Evolutionary conservation across 2,329 filamentous ascomycete species (phyloP).

Genomic region (Phaeophleospora eucalypticola): DNA sequence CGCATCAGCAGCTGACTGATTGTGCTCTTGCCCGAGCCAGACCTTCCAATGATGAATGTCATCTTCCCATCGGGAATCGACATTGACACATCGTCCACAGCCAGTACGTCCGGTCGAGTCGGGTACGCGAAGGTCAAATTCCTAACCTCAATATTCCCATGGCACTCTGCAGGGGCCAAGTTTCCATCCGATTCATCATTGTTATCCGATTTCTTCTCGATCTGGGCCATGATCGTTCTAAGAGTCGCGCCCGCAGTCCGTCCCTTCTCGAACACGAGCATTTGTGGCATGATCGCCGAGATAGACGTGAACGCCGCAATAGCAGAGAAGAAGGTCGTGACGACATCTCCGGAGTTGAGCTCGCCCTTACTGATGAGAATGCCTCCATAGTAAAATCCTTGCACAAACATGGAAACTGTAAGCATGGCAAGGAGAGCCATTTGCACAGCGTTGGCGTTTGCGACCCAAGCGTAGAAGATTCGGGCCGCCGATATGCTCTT

Average conservation of each 20-base stretch:
- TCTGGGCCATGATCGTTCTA: constrained; percentile 40
- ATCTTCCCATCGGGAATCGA: constrained; percentile 68
- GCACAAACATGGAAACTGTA: constrained; percentile 73
- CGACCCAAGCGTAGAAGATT: constrained; percentile 62
- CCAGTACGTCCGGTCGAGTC: constrained; percentile 56
- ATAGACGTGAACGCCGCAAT: constrained; percentile 72
- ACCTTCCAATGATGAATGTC: constrained; percentile 78
- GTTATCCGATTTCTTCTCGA: constrained; percentile 23
- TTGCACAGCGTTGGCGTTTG: constrained; percentile 65
- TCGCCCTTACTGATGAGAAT: constrained; percentile 60
- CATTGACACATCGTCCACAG: constrained; percentile 61
- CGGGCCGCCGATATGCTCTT: constrained; percentile 56
- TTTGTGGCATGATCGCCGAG: constrained; percentile 69
- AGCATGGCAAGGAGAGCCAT: constrained; percentile 70
- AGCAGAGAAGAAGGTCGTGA: constrained; percentile 83
- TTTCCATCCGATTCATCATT: constrained; percentile 18
- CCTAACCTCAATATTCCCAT: constrained; percentile 65
- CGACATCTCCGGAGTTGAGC: constrained; percentile 60
- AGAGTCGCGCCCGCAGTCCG: constrained; percentile 67
- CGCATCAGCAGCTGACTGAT: constrained; percentile 73
- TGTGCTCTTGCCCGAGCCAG: constrained; percentile 91
- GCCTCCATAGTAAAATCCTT: constrained; percentile 86
- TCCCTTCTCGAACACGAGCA: constrained; percentile 74
- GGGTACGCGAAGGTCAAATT: constrained; percentile 66
- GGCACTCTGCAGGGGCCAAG: constrained; percentile 41